Percentiles rank a stretch among this genome's conserved stretches.
phyloP scores from a whole-genome alignment of 2,329 filamentous ascomycete species.

The Neonectria coccinea region DNA sequence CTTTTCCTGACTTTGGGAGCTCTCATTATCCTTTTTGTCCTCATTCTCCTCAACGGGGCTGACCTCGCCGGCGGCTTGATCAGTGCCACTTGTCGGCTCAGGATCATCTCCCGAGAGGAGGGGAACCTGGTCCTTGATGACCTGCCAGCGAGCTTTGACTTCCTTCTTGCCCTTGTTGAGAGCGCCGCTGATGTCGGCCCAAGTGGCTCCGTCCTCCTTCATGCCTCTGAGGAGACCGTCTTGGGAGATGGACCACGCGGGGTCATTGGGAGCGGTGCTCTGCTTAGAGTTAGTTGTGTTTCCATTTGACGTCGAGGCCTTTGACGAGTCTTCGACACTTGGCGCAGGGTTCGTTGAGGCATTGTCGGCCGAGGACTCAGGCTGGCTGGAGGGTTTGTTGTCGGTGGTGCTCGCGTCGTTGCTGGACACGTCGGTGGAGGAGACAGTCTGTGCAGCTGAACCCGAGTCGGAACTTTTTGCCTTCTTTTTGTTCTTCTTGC shows the following conservation, averaged over 20 bases:
- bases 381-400: slow-evolving; percentile 17
- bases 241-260: slow-evolving; percentile 52
- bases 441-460: slow-evolving; percentile 3
- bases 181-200: slow-evolving; percentile 47
- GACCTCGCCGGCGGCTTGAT: slow-evolving; percentile 4
- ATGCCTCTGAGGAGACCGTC: slow-evolving; percentile 51
- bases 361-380: slow-evolving; percentile 2
- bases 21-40: not conserved
- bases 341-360: slow-evolving; percentile 19
- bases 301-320: slow-evolving; percentile 5
- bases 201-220: slow-evolving; percentile 48
- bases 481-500: slow-evolving; percentile 23
- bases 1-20: slow-evolving; percentile 13
- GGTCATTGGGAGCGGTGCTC: slow-evolving; percentile 11
- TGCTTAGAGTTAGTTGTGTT: slow-evolving; percentile 7
- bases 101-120: not conserved
- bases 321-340: slow-evolving; percentile 13
- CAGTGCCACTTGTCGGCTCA: slow-evolving; percentile 9
- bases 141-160: slow-evolving; percentile 49
- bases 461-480: slow-evolving; percentile 2
- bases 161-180: slow-evolving; percentile 48
- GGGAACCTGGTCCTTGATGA: slow-evolving; percentile 43
- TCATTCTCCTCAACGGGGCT: not conserved
- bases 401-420: slow-evolving; percentile 11
- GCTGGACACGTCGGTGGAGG: slow-evolving; percentile 11